These are phyloP conservation scores for Halocafeteria seosinensis DNA, from an alignment of 108 stramenopile genomes.

Conservation along the genomic window DNA sequence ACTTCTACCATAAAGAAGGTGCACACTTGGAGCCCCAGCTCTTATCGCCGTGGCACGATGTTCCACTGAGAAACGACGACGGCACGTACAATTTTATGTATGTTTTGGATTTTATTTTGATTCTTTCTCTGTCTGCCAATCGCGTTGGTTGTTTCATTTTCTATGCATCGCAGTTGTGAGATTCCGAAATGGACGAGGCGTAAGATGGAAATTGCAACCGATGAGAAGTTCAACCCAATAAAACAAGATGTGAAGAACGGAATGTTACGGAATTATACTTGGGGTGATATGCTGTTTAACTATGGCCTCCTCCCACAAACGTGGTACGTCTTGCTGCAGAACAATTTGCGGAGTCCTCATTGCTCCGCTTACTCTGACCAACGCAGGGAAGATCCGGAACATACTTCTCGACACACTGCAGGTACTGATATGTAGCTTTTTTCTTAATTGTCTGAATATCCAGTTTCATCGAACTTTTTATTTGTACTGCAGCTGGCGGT, in stretches of 20 bases:
- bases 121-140: slow-evolving; percentile 45
- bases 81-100: slow-evolving; percentile 3
- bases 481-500: too few species aligned
- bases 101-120: too few species aligned
- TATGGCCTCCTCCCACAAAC: slow-evolving; percentile 91
- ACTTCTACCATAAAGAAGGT: slow-evolving; percentile 37
- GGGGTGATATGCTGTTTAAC: slow-evolving; percentile 62
- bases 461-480: too few species aligned
- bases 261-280: slow-evolving; percentile 51
- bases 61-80: slow-evolving; percentile 42
- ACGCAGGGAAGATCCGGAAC: too few species aligned
- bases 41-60: slow-evolving; percentile 72
- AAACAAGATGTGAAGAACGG: slow-evolving; percentile 90
- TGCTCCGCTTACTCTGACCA: too few species aligned
- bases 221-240: slow-evolving; percentile 81
- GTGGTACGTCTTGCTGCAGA: slow-evolving; percentile 86
- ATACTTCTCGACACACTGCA: too few species aligned
- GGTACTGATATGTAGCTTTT: too few species aligned
- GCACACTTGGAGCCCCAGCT: slow-evolving; percentile 15
- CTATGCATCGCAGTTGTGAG: too few species aligned
- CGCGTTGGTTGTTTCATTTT: slow-evolving; percentile 82
- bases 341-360: slow-evolving; percentile 73
- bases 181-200: slow-evolving; percentile 86
- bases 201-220: slow-evolving; percentile 83
- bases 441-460: too few species aligned